Percentiles rank a stretch among this genome's conserved stretches.
phyloP scores from a whole-genome alignment of 306 rosid genomes.

The Acacia crassicarpa region DNA sequence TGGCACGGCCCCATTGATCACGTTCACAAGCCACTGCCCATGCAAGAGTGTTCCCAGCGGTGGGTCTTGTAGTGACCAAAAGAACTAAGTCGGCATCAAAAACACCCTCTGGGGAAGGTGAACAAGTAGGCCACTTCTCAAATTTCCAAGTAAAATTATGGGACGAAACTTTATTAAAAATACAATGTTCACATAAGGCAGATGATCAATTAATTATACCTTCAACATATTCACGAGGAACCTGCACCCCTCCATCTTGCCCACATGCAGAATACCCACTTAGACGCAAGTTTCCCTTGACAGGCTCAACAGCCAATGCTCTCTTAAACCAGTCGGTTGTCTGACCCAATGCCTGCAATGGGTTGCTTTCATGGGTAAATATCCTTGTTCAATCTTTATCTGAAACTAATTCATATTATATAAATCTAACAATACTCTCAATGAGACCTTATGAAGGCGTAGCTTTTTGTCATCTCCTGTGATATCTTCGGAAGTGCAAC shows the following conservation, averaged over 20 bases:
- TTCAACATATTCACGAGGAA: constrained; percentile 89
- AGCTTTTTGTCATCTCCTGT: constrained; percentile 82
- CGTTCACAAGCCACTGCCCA: constrained; percentile 99
- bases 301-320: constrained; percentile 95
- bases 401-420: constrained; percentile 7
- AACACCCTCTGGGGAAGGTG: constrained; percentile 71
- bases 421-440: constrained; percentile 12
- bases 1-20: constrained; percentile 99
- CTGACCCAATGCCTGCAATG: constrained; percentile 86
- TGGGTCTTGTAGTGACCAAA: constrained; percentile 95
- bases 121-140: constrained; percentile 23
- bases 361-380: constrained; percentile 34
- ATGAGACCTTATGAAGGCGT: constrained; percentile 85
- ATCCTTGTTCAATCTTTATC: constrained; percentile 12
- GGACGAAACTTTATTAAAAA: constrained; percentile 14
- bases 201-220: constrained; percentile 52
- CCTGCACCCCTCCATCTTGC: constrained; percentile 99
- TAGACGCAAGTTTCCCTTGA: constrained; percentile 87
- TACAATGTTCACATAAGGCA: constrained; percentile 7
- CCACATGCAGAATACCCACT: constrained; percentile 99
- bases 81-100: constrained; percentile 91
- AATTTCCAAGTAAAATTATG: constrained; percentile 17
- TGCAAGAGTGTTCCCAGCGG: constrained; percentile 96
- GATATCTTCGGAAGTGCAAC: constrained; percentile 87
- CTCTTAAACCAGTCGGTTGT: constrained; percentile 95